Evolutionary conservation across 805 yeast genomes (phyloP), one percentile per base, ranked within the genome.

Genomic region (Brettanomyces naardenensis): DNA sequence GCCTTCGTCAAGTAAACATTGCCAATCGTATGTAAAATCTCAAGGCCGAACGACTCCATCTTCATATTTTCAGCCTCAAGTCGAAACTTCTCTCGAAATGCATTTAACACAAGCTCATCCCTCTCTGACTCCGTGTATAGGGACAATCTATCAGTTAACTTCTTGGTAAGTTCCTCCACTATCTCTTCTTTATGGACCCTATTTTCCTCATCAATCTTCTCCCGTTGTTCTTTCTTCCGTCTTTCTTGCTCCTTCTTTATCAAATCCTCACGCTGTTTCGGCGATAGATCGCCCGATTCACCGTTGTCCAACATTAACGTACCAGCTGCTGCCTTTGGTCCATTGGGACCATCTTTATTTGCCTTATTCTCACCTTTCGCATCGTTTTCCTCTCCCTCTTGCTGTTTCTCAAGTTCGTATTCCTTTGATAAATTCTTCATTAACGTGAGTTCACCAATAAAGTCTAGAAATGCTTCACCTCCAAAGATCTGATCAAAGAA

Each of bases 11-110:
- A 69, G 60, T 92, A 92, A 4, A 85, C 74, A 43, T 71, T 72
- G 15, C 97, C 97, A 44, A 92, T 81, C 15, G 90, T 65, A 47
- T 81, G 88, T 46, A 90, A 65, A 36, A 92, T 68, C 61, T 90
- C 95, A 36, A 90, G 62, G 11, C 99, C 99, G 64, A 92, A 92
- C 38, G 95, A 85, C 67, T 92, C 98, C 71, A 87, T 75, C 59
- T 92, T 92, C 54, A 92, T 66, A 44, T 83, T 83, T 47, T 83
- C 89, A 31, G 83, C 73, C 53, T 84, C 92, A 38, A 65, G 64
- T 28, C 63, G 59, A 21, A 84, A 63, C 46, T 76, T 75, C 10
- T 51, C 49, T n/a, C 57, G 61, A 52, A 74, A 82, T 0, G 81
- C 69, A 5, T 59, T 56, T 37, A 80, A 67, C 28, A 88, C 78